These are phyloP conservation scores for Bipolaris victoriae DNA, from an alignment of 2,329 filamentous ascomycete species.

Conservation along the genomic window DNA sequence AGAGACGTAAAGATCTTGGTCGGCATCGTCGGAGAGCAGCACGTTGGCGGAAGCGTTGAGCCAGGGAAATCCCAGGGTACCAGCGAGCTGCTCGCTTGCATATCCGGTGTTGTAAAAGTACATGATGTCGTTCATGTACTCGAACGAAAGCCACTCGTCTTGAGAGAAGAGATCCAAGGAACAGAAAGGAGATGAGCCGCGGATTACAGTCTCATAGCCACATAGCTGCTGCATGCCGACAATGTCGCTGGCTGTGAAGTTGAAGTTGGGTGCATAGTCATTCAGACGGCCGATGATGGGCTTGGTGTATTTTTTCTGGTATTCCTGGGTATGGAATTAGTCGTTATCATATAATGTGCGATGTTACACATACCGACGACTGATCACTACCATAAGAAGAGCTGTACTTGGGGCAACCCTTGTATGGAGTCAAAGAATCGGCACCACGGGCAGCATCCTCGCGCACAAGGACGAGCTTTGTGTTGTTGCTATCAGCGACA, in stretches of 20 bases:
- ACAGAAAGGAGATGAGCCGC: constrained; percentile 67
- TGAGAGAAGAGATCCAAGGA: constrained; percentile 64
- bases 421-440: constrained; percentile 68
- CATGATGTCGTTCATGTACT: constrained; percentile 68
- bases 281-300: constrained; percentile 66
- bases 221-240: constrained; percentile 71
- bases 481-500: constrained; percentile 59
- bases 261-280: constrained; percentile 61
- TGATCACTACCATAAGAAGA: constrained; percentile 63
- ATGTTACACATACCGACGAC: constrained; percentile 43
- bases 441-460: constrained; percentile 65
- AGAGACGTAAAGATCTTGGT: constrained; percentile 69
- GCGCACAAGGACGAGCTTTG: constrained; percentile 62
- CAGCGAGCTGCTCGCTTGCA: constrained; percentile 60
- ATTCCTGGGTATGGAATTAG: constrained; percentile 30
- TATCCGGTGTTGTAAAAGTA: constrained; percentile 72
- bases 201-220: constrained; percentile 69
- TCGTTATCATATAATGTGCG: not conserved
- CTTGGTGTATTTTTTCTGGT: constrained; percentile 62
- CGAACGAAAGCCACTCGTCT: constrained; percentile 70
- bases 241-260: constrained; percentile 68
- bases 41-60: constrained; percentile 65
- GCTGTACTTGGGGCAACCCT: constrained; percentile 68
- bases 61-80: constrained; percentile 69
- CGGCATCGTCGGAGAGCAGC: constrained; percentile 52